Percentiles rank a stretch among this genome's conserved stretches.
Conservation (phyloP, 1,139 yeast species). For the Protomyces gravidus region DNA sequence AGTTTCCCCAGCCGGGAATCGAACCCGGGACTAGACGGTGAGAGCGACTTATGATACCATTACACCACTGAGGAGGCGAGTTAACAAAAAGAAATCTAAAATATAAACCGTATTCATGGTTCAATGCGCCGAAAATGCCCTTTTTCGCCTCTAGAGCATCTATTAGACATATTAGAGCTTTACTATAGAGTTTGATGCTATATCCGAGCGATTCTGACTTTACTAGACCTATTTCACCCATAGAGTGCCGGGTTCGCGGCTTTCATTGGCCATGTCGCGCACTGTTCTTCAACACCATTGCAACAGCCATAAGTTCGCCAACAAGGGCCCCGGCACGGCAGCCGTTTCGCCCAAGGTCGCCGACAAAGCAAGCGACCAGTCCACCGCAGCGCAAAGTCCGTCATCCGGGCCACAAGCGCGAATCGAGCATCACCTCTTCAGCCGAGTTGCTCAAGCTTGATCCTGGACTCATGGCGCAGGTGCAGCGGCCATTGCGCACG, state of each 20-base stretch:
- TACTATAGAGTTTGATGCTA: no score
- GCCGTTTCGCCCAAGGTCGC: neutral
- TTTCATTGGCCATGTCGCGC: no score
- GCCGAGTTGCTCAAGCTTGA: neutral
- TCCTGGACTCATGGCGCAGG: neutral
- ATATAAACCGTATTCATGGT: no score
- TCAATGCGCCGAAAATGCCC: no score
- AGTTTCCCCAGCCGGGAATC: slow-evolving; percentile 1
- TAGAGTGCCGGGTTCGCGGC: no score
- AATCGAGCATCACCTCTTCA: neutral
- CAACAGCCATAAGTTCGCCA: neutral
- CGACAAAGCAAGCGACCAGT: neutral
- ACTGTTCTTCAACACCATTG: no score
- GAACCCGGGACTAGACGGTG: slow-evolving; percentile 6
- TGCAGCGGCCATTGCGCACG: slow-evolving; percentile 1
- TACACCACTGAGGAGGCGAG: slow-evolving; percentile 3
- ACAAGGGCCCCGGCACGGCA: neutral
- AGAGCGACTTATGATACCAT: slow-evolving; percentile 2
- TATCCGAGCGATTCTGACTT: no score
- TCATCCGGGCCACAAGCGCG: slow-evolving; percentile 1
- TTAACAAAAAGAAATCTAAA: no score
- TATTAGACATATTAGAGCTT: no score
- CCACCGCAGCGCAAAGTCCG: neutral
- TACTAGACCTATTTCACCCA: no score
- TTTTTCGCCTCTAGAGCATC: no score